A percentile compares a stretch with the other conserved stretches of the same genome.
Evolutionary conservation across 75 land plant genomes (phyloP).

Genomic region (Pseudotsuga menziesii): DNA sequence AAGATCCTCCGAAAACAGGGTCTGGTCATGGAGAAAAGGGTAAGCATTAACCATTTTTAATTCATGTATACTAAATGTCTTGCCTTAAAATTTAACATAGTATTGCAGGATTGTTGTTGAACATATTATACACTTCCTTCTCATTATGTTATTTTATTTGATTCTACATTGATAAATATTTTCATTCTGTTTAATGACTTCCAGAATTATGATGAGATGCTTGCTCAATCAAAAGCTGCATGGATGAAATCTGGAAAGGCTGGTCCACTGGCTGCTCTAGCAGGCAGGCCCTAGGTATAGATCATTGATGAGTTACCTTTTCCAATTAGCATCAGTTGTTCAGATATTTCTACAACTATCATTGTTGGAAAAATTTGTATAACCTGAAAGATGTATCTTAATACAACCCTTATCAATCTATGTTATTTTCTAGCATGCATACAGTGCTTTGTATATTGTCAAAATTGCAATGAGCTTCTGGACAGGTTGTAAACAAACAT

Average conservation of each 20-base stretch:
- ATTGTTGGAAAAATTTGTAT: not conserved
- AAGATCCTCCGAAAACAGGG: constrained; percentile 61
- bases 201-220: constrained; percentile 69
- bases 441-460: not conserved
- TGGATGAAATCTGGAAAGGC: constrained; percentile 45
- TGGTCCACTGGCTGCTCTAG: constrained; percentile 48
- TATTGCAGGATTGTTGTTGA: not conserved
- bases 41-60: constrained; percentile 7
- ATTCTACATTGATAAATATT: not conserved
- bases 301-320: not conserved
- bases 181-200: not conserved
- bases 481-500: not conserved
- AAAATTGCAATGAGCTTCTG: not conserved
- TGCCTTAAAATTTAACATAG: not conserved
- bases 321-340: not conserved
- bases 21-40: constrained; percentile 55
- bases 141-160: not conserved
- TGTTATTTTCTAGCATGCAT: not conserved
- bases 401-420: not conserved
- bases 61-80: not conserved
- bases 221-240: constrained; percentile 62
- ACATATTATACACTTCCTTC: not conserved
- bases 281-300: constrained; percentile 16
- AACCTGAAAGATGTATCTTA: not conserved
- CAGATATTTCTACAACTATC: not conserved